A percentile compares a stretch with the other conserved stretches of the same genome.
Evolutionary conservation across 306 rosid genomes (phyloP).

Genomic region (Cucumis melo): DNA sequence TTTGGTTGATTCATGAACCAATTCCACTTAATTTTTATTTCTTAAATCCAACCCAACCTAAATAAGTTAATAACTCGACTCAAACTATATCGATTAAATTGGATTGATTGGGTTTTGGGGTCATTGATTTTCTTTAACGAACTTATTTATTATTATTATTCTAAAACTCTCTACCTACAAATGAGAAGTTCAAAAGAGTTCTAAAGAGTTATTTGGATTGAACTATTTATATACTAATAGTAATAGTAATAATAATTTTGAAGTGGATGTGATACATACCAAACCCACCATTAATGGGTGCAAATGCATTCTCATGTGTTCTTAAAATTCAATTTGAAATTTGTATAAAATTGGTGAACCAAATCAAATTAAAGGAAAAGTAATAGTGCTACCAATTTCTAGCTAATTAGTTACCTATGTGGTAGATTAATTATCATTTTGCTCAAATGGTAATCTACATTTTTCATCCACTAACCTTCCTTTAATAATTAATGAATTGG

Average conservation of each 20-base stretch:
- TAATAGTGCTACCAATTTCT: neutral
- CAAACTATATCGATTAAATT: too few species aligned
- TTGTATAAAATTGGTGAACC: neutral
- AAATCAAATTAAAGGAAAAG: neutral
- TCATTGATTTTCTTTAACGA: too few species aligned
- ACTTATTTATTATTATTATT: neutral
- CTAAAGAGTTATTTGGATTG: neutral
- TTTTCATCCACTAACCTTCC: neutral
- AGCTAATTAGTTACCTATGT: neutral
- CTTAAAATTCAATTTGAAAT: neutral
- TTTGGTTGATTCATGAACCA: too few species aligned
- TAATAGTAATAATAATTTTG: neutral
- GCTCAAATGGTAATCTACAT: neutral
- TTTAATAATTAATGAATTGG: neutral
- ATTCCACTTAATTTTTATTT: too few species aligned
- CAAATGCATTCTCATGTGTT: neutral
- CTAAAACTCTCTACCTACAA: neutral
- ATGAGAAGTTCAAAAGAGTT: neutral
- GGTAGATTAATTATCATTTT: neutral
- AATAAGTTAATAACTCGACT: too few species aligned
- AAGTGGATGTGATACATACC: neutral
- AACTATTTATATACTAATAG: neutral
- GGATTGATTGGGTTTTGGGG: too few species aligned
- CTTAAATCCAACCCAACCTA: too few species aligned
- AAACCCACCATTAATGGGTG: neutral